Evolutionary conservation across 1,284 basidiomycete species (phyloP), one percentile per base, ranked within the genome.

Genomic region (Ceratobasidium theobromae): DNA sequence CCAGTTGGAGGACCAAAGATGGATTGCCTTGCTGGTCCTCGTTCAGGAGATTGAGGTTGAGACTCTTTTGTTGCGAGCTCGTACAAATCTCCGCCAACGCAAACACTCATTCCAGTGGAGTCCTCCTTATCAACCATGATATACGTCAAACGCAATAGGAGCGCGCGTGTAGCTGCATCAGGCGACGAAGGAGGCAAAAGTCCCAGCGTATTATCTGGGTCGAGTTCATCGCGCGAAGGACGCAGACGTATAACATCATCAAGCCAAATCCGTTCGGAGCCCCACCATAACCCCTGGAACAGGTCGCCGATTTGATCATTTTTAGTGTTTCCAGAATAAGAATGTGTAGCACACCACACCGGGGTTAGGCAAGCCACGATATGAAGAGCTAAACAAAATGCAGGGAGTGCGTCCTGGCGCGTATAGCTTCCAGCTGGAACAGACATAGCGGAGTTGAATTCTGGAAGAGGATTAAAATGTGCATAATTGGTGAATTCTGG

Each of bases 281-380:
- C 93, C 86, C 88, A 91, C 90, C 90, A 95, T 12, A 94, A 73
- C 0, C 92, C 92, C 74, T 94, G 89, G 35, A 55, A 74, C 83
- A 90, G 40, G 84, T 80, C 38, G 75, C 80, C 71, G 87, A 85
- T 0, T 74, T 77, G 27, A 81, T 71, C 2, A 72, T 76, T 62
- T 77, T 53, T 25, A 18, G 66, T 54, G 14, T 41, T 41, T 28
- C 43, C 32, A 30, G 30, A 54, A 65, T 68, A 43, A 64, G 53
- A 25, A 68, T 91, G 87, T 1, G 87, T 87, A 0, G 87, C 79
- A 32, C 82, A 80, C 86, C 87, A 91, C 70, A 77, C 86, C 9
- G 76, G 76, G 28, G 84, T 81, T 2, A 90, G 71, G 35, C 78
- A 77, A 0, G 84, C 79, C 0, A 84, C 87, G 32, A 87, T 86